Base-by-base conservation (phyloP, 371 early-diverging fungal genomes). In the Rhizopus delemar region DNA sequence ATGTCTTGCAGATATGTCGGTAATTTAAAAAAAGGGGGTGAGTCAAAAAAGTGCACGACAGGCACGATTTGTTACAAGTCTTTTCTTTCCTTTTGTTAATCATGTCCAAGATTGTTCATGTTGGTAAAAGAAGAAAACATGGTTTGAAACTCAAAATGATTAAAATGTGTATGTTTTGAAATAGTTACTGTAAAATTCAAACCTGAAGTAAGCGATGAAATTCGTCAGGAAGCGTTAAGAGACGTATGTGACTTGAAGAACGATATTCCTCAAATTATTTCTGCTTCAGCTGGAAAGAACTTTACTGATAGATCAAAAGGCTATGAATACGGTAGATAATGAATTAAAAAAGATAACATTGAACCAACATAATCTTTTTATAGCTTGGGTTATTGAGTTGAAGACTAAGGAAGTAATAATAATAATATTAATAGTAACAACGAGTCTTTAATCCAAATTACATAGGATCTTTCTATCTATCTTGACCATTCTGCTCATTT, bases 281-380 rank as follows among this genome's bases (percentile, higher is more conserved):
- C 29, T 8, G 63, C 56, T 28, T 63, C 71, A 45, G 80, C 80
- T 22, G 80, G 80, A 15, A 76, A 74, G 53, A 79, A 67, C 46
- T 79, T 74, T 55, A 74, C 80, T n/a, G 76, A 79, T 7, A 59
- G 80, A 65, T 64, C 66, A 41, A 66, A 79, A 57, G 80, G 80
- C 15, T 79, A 58, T 54, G 76, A 75, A 62, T 73, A 66, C 46
- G 77, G 78, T 68, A 70, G 63, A 55, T 46, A 34, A 46, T 4
- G 8, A 12, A 38, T 32, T 8, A 36, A 13, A 36, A 13, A 51
- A 15, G 28, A 36, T 39, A 22, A 43, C n/a, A 32, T 6, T n/a
- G 34, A 8, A 15, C 13, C 41, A 3, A 6, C 7, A 6, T 11
- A 2, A 36, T 34, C 2, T 41, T 50, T 29, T 9, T 48, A 45